Conservation (phyloP, 768 basidiomycete species). For the Termitomyces sp. region DNA sequence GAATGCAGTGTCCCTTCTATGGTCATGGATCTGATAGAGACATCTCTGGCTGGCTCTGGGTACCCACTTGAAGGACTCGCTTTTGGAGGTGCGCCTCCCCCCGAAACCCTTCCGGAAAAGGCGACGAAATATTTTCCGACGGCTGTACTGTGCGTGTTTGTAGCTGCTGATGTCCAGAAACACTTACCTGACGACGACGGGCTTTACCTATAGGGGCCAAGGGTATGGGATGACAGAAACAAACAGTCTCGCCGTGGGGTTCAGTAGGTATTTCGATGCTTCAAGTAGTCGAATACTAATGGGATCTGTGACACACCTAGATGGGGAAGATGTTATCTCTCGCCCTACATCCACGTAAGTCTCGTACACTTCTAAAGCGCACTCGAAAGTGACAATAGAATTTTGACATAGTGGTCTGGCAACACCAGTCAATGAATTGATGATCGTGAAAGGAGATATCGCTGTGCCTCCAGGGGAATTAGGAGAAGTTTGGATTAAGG, state of each 20-base stretch:
- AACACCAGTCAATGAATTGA: slow-evolving; percentile 43
- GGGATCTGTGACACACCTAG: slow-evolving; percentile 19
- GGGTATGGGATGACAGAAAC: slow-evolving; percentile 55
- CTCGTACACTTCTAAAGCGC: background rate
- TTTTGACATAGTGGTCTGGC: slow-evolving; percentile 37
- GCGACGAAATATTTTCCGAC: slow-evolving; percentile 36
- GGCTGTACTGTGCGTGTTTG: slow-evolving; percentile 19
- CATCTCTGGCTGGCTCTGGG: slow-evolving; percentile 32
- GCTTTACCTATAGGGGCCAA: slow-evolving; percentile 27
- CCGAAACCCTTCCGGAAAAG: slow-evolving; percentile 31
- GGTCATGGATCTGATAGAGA: slow-evolving; percentile 49
- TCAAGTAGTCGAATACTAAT: background rate
- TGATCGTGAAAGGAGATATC: slow-evolving; percentile 37
- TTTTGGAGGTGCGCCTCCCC: slow-evolving; percentile 43
- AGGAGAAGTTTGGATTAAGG: slow-evolving; percentile 47
- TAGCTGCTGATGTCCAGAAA: slow-evolving; percentile 8
- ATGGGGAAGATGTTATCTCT: slow-evolving; percentile 50
- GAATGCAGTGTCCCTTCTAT: slow-evolving; percentile 50
- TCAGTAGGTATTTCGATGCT: slow-evolving; percentile 24
- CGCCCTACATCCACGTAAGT: slow-evolving; percentile 48
- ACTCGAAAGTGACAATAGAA: background rate
- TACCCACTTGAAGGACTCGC: slow-evolving; percentile 36
- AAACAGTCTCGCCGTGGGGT: slow-evolving; percentile 42
- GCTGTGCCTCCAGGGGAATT: slow-evolving; percentile 27
- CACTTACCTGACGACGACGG: background rate